Base-by-base conservation (phyloP, 2,329 filamentous ascomycete species). In the Xylaria multiplex region DNA sequence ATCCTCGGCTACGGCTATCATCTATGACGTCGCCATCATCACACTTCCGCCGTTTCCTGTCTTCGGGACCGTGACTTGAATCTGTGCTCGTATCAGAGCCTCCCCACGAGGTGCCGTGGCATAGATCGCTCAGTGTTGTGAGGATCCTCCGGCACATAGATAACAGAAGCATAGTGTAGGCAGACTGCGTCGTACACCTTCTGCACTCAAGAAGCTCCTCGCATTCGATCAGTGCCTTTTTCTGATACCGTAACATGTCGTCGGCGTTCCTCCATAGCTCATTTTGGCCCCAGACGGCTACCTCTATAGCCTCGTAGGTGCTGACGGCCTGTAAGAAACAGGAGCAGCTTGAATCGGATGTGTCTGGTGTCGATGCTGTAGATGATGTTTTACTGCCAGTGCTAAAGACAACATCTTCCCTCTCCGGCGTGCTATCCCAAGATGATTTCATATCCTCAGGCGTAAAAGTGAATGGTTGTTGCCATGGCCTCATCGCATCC, bases 101-200 rank as follows among this genome's bases (percentile, higher is more conserved):
- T 16, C 49, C 27, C 65, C 53, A 67, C 9, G 57, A 59, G 19
- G 24, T 11, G 30, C 58, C 61, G 2, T 54, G 60, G 46, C 68
- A 64, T n/a, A 70, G 43, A 19, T 62, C 58, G 6, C 60, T 50
- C n/a, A 70, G 40, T 5, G 66, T 65, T 1, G 53, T 45, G 30
- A 70, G 58, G 9, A 70, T 69, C 24, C 63, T 58, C 40, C 63
- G 67, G 30, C 66, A 68, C 66, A 69, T 69, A 6, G 68, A 70
- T 32, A 70, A 30, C 4, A 70, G 58, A 2, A 70, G 66, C 68
- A 70, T 70, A 2, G 63, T 67, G 48, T 66, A 70, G 13, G 68
- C 63, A 6, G 68, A 70, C 55, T 69, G 68, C n/a, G 63, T 7
- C 19, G 58, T 64, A 14, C 68, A 70, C 35, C 55, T 59, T 8